These are phyloP conservation scores for Geranium brycei DNA, from an alignment of 345 rosid genomes.

Conservation along the genomic window DNA sequence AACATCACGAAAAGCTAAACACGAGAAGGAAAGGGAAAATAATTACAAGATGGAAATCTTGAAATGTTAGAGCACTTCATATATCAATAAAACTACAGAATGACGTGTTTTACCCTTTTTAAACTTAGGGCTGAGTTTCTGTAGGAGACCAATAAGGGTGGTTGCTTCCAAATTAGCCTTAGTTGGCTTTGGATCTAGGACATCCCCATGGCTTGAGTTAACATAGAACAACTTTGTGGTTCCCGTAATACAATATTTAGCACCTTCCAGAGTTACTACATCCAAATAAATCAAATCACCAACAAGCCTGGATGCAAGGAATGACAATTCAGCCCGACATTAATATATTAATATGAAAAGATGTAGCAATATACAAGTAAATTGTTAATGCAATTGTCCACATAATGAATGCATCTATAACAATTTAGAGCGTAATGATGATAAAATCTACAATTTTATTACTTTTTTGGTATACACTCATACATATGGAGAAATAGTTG, in stretches of 20 bases:
- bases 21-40: slow-evolving; percentile 7
- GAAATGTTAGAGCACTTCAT: slow-evolving; percentile 1
- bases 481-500: too few species aligned
- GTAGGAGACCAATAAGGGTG: slow-evolving; percentile 78
- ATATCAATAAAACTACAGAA: slow-evolving; percentile 2
- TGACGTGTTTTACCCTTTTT: slow-evolving; percentile 52
- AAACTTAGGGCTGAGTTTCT: slow-evolving; percentile 79
- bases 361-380: neutral
- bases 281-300: slow-evolving; percentile 96
- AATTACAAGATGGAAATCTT: slow-evolving; percentile 2
- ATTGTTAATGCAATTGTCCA: neutral
- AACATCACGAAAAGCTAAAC: slow-evolving; percentile 78
- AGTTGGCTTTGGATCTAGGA: slow-evolving; percentile 72
- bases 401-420: neutral
- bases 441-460: neutral
- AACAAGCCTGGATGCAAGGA: slow-evolving; percentile 49
- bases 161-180: slow-evolving; percentile 73
- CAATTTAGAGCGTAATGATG: neutral
- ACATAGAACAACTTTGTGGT: slow-evolving; percentile 78
- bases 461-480: too few species aligned
- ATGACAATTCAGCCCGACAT: neutral
- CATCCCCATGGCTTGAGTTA: slow-evolving; percentile 66
- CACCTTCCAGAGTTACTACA: slow-evolving; percentile 73
- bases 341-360: neutral
- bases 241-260: slow-evolving; percentile 70